Base-by-base conservation (phyloP, 345 rosid genomes). In the Acer negundo region DNA sequence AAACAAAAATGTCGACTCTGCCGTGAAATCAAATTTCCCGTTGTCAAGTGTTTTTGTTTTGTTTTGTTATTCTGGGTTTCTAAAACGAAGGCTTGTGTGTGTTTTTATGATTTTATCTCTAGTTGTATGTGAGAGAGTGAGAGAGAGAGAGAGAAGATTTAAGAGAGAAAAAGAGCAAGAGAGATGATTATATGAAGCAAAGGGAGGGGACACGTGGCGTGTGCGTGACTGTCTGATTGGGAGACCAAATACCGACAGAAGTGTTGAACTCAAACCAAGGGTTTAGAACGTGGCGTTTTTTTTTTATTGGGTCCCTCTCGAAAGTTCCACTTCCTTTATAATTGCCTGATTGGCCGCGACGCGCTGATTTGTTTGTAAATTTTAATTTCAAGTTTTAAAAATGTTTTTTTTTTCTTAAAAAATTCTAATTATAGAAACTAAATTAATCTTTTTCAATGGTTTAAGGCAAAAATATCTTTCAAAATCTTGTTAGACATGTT, bases 241-340 rank as follows among this genome's bases (percentile, higher is more conserved):
- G 79, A 81, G 71, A 83, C 88, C 85, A 82, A 84, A 81, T 64
- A 81, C 87, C 85, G 86, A 87, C 87, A 83, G 68, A 55, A 16
- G 75, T 65, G 46, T 72, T 73, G 49, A 35, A 6, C 19, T 16
- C 31, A 3, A 59, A 58, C 17, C 53, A 1, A 67, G 13, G 38
- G 69, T 59, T 26, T 15, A 71, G 69, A 84, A 79, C 79, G 64
- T 81, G 84, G 68, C 65, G 3, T 20, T 74, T 75, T 75, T 75
- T 62, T 1, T 28, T 28, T 6, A 51, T 26, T 56, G 51, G 75
- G 66, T 20, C 75, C 72, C 31, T 11, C 51, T 11, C 3, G 47
- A 56, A 69, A 72, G 51, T 20, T 56, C 51, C 20, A 35, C 20
- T 58, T 5, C 28, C 51, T n/a, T 7, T 13, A 13, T 56, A 20